Evolutionary conservation across 176 grass and related monocot species (phyloP).

Genomic region (Cenchrus americanus): DNA sequence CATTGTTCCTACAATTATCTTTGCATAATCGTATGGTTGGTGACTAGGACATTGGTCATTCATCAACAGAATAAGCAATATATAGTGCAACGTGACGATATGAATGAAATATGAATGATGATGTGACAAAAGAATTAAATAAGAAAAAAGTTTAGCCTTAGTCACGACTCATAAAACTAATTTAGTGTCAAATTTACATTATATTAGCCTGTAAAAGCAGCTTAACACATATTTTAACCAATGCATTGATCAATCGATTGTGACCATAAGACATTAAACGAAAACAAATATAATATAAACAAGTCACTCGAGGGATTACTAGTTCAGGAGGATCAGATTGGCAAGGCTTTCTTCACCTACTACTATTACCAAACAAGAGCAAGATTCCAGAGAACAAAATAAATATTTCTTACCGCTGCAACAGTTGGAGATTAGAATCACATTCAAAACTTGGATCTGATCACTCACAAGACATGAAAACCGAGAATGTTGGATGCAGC

Average conservation of each 20-base stretch:
- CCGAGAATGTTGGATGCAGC: conserved; percentile 27
- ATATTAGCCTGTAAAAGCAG: too few species aligned
- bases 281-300: conserved; percentile 11
- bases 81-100: too few species aligned
- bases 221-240: too few species aligned
- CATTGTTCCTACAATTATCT: background rate
- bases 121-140: too few species aligned
- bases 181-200: too few species aligned
- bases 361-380: background rate
- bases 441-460: conserved; percentile 27
- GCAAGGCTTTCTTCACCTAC: too few species aligned
- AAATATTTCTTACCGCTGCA: conserved; percentile 41
- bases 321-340: background rate
- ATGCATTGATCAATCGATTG: too few species aligned
- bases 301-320: background rate
- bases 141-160: too few species aligned
- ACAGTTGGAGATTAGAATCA: conserved; percentile 5
- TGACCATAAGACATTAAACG: background rate
- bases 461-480: conserved; percentile 28
- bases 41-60: background rate
- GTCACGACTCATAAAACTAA: too few species aligned
- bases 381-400: conserved; percentile 26
- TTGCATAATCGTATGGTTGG: background rate
- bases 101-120: too few species aligned
- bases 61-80: too few species aligned